Evolutionary conservation across 441 rosid genomes (phyloP), one percentile per base, ranked within the genome.

Genomic region (Rhodomyrtus psidioides): DNA sequence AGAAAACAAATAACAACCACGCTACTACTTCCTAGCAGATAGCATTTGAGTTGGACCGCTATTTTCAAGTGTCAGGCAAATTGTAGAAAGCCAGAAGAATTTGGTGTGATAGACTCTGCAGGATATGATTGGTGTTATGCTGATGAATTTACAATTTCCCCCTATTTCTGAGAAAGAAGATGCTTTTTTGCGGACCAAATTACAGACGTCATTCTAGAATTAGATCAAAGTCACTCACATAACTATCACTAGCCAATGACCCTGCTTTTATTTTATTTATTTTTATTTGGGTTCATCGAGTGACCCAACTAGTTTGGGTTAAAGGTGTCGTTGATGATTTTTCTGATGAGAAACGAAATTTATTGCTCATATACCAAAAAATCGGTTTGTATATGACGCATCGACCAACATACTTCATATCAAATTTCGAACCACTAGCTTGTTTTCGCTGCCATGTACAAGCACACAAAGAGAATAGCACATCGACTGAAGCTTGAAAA

Each of bases 31-130:
- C 28, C 28, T 26, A 10, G 6, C 0, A 30, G 4, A 62, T 30
- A 30, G 14, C 14, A 62, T 9, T 4, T 17, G 75, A 62, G 75
- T n/a, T 65, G 75, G 24, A 65, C 19, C 13, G 9, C 75, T 8
- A 30, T 62, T 62, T 60, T 7, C 6, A 30, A 17, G 42, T 30
- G 13, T 1, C 0, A 0, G 1, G 1, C 0, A 65, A 65, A 30
- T 30, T 17, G 1, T 34, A 34, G 21, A 9, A 0, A 0, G 26
- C 14, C 26, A 65, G 1, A 9, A 34, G 26, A 2, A 65, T 34
- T 65, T 21, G 7, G 4, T 9, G 0, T 0, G 5, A 9, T 34
- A 34, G 2, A 34, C 15, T 34, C 76, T 0, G 0, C 0, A 0
- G 7, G 75, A 30, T 62, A 62, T 17, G 75, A 62, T 8, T 30